These are phyloP conservation scores for Aspergillus pseudoterreus DNA, from an alignment of 2,329 filamentous ascomycete species.

Conservation along the genomic window DNA sequence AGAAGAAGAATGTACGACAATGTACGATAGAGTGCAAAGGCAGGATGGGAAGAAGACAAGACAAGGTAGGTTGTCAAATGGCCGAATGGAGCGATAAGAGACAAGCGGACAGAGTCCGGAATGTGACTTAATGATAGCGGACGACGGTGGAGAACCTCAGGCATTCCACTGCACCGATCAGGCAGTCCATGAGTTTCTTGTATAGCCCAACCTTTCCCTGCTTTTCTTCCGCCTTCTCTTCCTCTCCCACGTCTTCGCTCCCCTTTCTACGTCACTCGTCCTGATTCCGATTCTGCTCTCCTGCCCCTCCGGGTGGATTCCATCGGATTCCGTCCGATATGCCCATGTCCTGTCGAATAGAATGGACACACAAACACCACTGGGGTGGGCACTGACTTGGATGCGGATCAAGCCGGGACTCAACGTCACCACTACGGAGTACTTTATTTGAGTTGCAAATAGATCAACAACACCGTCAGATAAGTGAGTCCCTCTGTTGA, in stretches of 20 bases:
- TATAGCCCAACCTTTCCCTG: neutral
- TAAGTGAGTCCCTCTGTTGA: neutral
- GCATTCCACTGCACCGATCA: neutral
- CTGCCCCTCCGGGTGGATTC: neutral
- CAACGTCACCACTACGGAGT: neutral
- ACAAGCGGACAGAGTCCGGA: neutral
- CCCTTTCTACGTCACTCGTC: neutral
- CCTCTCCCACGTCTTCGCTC: neutral
- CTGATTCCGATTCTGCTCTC: neutral
- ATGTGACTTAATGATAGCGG: neutral
- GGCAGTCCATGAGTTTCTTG: neutral
- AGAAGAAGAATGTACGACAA: too few species aligned
- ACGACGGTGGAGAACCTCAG: neutral
- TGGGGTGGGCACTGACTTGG: neutral
- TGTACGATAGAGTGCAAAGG: too few species aligned
- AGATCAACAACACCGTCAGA: neutral
- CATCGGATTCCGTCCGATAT: neutral
- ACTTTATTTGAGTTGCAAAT: constrained; percentile 2
- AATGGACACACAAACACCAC: too few species aligned
- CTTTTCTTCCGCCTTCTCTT: neutral
- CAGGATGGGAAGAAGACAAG: too few species aligned
- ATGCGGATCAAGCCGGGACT: constrained; percentile 6
- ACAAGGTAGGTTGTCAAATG: too few species aligned
- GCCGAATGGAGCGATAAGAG: neutral
- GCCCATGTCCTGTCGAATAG: neutral